Evolutionary conservation across 2,329 filamentous ascomycete genomes (phyloP).

Genomic region (Ophiocordyceps camponoti-leonardi): DNA sequence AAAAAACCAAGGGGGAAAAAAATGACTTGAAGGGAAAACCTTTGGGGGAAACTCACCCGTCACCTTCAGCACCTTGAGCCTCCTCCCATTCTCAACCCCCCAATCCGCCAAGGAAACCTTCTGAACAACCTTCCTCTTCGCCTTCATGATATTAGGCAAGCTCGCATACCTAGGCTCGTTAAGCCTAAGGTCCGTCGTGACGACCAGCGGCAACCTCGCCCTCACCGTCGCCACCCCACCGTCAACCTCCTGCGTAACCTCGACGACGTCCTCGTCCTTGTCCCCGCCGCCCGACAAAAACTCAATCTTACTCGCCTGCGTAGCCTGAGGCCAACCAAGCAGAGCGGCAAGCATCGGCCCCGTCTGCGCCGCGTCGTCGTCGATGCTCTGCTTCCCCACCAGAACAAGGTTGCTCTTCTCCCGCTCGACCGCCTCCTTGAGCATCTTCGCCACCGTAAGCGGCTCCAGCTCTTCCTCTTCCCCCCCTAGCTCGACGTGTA

Average conservation of each 20-base stretch:
- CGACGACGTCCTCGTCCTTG: conserved; percentile 50
- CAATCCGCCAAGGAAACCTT: conserved; percentile 80
- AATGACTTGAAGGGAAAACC: no score
- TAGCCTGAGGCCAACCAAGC: conserved; percentile 85
- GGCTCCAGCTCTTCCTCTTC: conserved; percentile 62
- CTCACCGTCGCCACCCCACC: conserved; percentile 82
- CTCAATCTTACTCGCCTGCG: conserved; percentile 73
- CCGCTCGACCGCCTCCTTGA: conserved; percentile 61
- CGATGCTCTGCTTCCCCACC: conserved; percentile 94
- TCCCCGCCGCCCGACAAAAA: no score
- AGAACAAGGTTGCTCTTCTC: conserved; percentile 86
- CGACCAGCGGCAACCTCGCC: conserved; percentile 75
- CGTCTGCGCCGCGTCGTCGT: conserved; percentile 89
- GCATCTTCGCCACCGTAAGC: conserved; percentile 78
- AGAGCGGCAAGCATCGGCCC: conserved; percentile 95
- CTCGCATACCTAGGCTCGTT: conserved; percentile 93
- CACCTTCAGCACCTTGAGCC: conserved; percentile 84
- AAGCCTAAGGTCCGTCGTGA: conserved; percentile 85
- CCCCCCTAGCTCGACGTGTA: conserved; percentile 71
- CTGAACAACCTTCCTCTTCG: conserved; percentile 97
- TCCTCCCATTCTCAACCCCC: conserved; percentile 54
- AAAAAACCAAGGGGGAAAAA: neutral
- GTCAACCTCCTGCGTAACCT: conserved; percentile 83
- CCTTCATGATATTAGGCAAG: conserved; percentile 99
- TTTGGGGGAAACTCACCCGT: conserved; percentile 41